Evolutionary conservation across 305 asterid genomes (phyloP).

Genomic region (Fraxinus xanthoxyloides): DNA sequence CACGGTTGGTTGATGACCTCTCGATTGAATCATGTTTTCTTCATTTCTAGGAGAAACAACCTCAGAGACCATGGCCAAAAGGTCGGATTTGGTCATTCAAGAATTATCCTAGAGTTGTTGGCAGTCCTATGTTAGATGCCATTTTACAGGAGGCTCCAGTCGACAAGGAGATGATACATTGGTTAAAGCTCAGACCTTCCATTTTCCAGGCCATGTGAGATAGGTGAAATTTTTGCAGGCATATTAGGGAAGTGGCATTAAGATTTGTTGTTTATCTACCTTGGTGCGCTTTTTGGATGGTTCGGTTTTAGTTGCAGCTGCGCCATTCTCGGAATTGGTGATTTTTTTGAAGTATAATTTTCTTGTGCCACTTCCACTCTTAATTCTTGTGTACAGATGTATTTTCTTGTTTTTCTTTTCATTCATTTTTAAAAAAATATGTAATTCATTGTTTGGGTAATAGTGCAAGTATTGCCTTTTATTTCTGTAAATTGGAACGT

Average conservation of each 20-base stretch:
- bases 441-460: constrained; percentile 35
- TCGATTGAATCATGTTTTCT: neutral
- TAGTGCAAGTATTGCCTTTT: too few species aligned
- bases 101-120: constrained; percentile 54
- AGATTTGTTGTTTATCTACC: constrained; percentile 6
- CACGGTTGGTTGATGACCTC: neutral
- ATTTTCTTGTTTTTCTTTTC: neutral
- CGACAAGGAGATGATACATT: constrained; percentile 76
- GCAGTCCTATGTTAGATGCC: constrained; percentile 93
- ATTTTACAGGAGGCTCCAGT: constrained; percentile 52
- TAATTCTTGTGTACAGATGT: constrained; percentile 55
- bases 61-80: constrained; percentile 93
- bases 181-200: constrained; percentile 81
- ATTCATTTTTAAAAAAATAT: constrained; percentile 30
- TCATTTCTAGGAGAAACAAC: constrained; percentile 71
- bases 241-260: constrained; percentile 26
- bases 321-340: constrained; percentile 6
- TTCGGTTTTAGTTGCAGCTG: constrained; percentile 19
- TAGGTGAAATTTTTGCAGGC: constrained; percentile 69
- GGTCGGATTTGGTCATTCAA: constrained; percentile 90
- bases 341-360: constrained; percentile 24
- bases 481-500: too few species aligned
- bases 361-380: constrained; percentile 23
- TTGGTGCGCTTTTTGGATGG: constrained; percentile 5
- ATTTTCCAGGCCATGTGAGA: constrained; percentile 88